Evolutionary conservation across 2,329 filamentous ascomycete species (phyloP), one percentile per base, ranked within the genome.

Genomic region (Ceratocystis papillata): DNA sequence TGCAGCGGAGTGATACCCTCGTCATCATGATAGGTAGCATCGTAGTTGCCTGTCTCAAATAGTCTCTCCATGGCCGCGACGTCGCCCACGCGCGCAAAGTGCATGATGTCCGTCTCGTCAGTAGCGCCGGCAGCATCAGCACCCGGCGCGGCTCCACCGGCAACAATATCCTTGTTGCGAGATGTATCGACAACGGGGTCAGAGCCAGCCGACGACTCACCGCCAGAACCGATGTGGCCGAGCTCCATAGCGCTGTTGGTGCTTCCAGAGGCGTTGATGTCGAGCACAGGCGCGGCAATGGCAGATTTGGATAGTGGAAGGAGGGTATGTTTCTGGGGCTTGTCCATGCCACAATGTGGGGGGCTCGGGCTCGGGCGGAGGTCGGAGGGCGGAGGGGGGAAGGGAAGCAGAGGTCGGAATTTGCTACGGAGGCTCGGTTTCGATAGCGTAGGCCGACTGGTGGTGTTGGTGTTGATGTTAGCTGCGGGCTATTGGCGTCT

Each of bases 1-100:
- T 97, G 94, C 76, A 99, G 78, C 69, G 94, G 91, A 50, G 93
- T 97, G 74, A 99, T 96, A 73, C 90, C 91, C 76, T 99, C 91
- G 65, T 89, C 88, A 73, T 99, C 94, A 65, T 82, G 83, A 75
- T 91, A 94, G 64, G 85, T 89, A 62, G 90, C 90, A 74, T 90
- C 88, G 74, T 83, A 90, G 71, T 89, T 90, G 70, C 88, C 87
- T 67, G 83, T 84, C 73, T 93, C 89, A 71, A 96, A 96, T 63
- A 99, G 81, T 78, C 87, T 91, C 78, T 96, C 88, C 80, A 99
- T 94, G 64, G 84, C 88, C 6, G 81, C 79, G 68, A 96, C 84
- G 73, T 99, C 91, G 67, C 95, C 94, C 70, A 96, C 77, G 68
- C 94, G 83, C 50, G 94, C 91, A 74, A 96, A 79, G 78, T 96